Evolutionary conservation across 2,329 filamentous ascomycete species (phyloP).

Genomic region (Colletotrichum lentis): DNA sequence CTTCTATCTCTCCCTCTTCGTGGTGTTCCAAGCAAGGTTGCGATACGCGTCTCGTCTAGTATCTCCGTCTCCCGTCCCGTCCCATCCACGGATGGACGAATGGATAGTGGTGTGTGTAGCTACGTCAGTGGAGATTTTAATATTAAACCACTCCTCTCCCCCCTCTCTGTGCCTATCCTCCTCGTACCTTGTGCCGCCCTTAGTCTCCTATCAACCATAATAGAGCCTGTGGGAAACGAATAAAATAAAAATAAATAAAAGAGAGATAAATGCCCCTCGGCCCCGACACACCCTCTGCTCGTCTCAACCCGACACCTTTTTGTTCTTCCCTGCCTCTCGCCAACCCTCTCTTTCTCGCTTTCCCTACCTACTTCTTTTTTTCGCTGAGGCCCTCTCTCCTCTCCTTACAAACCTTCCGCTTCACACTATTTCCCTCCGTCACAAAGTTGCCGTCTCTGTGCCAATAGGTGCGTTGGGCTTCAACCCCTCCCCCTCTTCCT

Average conservation of each 20-base stretch:
- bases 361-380: not conserved
- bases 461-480: slow-evolving; percentile 29
- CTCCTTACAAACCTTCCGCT: slow-evolving; percentile 1
- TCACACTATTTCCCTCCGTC: not conserved
- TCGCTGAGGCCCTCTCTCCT: not conserved
- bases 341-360: not conserved
- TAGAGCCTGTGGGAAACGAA: slow-evolving; percentile 34
- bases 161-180: slow-evolving; percentile 8
- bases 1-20: not conserved
- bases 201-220: slow-evolving; percentile 26
- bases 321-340: not conserved
- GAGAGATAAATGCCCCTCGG: slow-evolving; percentile 35
- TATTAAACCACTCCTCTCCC: slow-evolving; percentile 35
- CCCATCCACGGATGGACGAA: slow-evolving; percentile 16
- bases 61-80: slow-evolving; percentile 5
- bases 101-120: slow-evolving; percentile 27
- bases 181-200: slow-evolving; percentile 5
- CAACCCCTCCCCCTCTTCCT: slow-evolving; percentile 26
- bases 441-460: slow-evolving; percentile 12
- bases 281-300: slow-evolving; percentile 4
- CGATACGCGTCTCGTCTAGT: slow-evolving; percentile 10
- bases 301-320: slow-evolving; percentile 15
- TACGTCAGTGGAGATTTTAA: slow-evolving; percentile 39
- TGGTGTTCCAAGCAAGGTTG: not conserved
- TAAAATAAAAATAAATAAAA: slow-evolving; percentile 19